Percentiles rank a stretch among this genome's conserved stretches.
These are phyloP conservation scores for Stevia rebaudiana DNA, from an alignment of 140 eudicot genomes.

Conservation along the genomic window DNA sequence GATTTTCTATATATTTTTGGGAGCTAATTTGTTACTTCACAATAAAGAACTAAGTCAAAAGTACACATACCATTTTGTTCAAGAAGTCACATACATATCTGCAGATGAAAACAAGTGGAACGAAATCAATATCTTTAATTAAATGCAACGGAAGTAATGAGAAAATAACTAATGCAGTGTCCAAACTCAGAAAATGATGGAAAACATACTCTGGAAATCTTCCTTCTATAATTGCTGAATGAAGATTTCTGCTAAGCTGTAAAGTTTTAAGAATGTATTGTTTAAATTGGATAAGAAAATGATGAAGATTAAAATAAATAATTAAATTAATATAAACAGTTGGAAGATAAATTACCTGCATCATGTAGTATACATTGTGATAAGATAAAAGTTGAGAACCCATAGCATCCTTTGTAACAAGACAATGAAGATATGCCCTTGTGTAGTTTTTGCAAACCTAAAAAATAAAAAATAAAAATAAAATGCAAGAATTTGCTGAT, in stretches of 20 bases:
- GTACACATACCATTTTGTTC: constrained; percentile 65
- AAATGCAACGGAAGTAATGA: not conserved
- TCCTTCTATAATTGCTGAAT: constrained; percentile 79
- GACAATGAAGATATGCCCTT: constrained; percentile 91
- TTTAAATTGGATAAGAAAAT: constrained; percentile 10
- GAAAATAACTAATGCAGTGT: too few species aligned
- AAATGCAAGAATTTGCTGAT: too few species aligned
- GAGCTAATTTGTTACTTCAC: not conserved
- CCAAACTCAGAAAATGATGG: not conserved
- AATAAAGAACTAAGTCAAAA: not conserved
- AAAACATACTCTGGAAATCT: constrained; percentile 68
- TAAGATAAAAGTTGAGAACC: constrained; percentile 96
- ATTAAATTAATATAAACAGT: not conserved
- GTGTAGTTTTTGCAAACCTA: constrained; percentile 89
- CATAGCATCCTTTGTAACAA: constrained; percentile 98
- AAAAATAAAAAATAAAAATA: too few species aligned
- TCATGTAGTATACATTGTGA: constrained; percentile 83
- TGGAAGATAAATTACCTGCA: constrained; percentile 44
- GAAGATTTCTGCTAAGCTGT: constrained; percentile 97
- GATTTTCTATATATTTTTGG: not conserved
- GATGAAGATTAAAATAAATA: constrained; percentile 3
- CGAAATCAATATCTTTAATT: constrained; percentile 9
- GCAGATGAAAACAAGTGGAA: constrained; percentile 22
- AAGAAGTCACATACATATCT: constrained; percentile 83
- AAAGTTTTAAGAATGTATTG: not conserved